These are phyloP conservation scores for Serendipita sp. DNA, from an alignment of 768 basidiomycete species.

Conservation along the genomic window DNA sequence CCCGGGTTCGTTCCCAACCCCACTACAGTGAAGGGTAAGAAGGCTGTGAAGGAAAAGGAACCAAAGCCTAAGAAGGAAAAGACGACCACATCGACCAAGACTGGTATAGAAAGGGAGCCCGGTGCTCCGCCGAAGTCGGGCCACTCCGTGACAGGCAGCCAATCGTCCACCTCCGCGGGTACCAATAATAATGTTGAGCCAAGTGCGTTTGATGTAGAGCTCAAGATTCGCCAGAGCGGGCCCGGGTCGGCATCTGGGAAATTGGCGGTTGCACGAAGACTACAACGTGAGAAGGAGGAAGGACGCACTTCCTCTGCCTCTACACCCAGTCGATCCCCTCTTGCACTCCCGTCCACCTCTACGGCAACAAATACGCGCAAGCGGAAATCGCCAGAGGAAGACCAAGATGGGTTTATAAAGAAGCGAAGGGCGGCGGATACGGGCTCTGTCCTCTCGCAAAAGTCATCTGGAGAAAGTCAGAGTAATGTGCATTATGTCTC, in stretches of 20 bases:
- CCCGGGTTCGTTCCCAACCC: not conserved
- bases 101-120: not conserved
- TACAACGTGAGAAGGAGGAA: slow-evolving; percentile 4
- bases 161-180: not conserved
- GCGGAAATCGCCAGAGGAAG: not conserved
- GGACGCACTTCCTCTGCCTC: not conserved
- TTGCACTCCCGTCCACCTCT: not conserved
- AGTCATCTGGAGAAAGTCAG: not conserved
- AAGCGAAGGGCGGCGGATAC: not conserved
- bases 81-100: not conserved
- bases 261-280: not conserved
- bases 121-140: not conserved
- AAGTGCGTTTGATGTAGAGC: not conserved
- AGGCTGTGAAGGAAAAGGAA: not conserved
- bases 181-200: not conserved
- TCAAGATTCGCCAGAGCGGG: not conserved
- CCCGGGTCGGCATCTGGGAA: not conserved
- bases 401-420: not conserved
- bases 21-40: not conserved
- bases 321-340: not conserved
- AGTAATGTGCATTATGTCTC: not conserved
- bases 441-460: not conserved
- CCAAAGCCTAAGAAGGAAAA: not conserved
- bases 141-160: not conserved
- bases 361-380: not conserved